Base-by-base conservation (phyloP, 2,329 filamentous ascomycete species). In the Xylariaceae sp. region DNA sequence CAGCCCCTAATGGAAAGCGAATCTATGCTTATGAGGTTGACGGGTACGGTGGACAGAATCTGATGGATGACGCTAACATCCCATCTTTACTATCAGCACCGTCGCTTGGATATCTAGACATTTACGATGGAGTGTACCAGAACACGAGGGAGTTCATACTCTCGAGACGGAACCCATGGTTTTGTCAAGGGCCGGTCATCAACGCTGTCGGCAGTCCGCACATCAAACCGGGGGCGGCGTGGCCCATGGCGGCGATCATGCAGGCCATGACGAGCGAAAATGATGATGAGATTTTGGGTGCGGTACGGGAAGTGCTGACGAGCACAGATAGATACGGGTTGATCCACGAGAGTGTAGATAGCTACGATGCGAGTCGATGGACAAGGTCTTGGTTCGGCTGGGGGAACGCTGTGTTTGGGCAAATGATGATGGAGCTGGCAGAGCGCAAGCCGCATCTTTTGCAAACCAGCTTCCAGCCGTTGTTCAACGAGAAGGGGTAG, bases 351-450 rank as follows among this genome's bases (percentile, higher is more conserved):
- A 87, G 83, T 44, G 74, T 91, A 41, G 77, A 87, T 57, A 83
- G 87, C 12, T 76, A 81, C 36, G 68, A 76, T 44, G 67, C 74
- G 17, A 56, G 47, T 4, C 46, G 57, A 16, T 72, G 67, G 66
- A 72, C 69, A 3, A 55, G 69, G 34, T 65, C 66, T 37, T 73
- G 70, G 69, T 93, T 94, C 58, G 85, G 87, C 2, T 93, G 88
- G 88, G 87, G 87, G n/a, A 93, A 93, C 58, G 87, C 85, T 0
- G 78, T 94, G 16, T 91, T 90, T 61, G 85, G 87, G n/a, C 83
- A 91, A 66, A 85, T 87, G 45, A 78, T 94, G 19, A 64, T 93
- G 41, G 85, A 90, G 64, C 59, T 93, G 42, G 79, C 81, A n/a
- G 70, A 74, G 46, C 71, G 86, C 60, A 86, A 85, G 59, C 86